Base-by-base conservation (phyloP, 2,329 filamentous ascomycete species). In the Scleromitrula shiraiana region DNA sequence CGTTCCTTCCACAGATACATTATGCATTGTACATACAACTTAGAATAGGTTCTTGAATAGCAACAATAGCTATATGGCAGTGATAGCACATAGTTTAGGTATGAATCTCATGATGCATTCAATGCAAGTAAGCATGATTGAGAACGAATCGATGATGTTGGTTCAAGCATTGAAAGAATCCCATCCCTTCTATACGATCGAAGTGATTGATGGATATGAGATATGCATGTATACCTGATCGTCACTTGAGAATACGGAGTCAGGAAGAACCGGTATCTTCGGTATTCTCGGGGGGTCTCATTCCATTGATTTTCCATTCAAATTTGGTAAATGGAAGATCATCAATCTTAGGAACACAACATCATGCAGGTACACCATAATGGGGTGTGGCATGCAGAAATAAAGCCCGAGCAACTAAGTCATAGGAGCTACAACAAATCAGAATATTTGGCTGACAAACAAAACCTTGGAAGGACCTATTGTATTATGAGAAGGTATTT, bases 301-400 rank as follows among this genome's bases (percentile, higher is more conserved):
- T 41, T 47, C 37, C 44, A 33, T 35, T 24, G 19, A 17, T 41
- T 41, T 22, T 20, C 6, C 30, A 24, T 35, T 45, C 30, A 35
- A 33, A 45, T 20, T 23, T 37, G 33, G 33, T 17, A 7, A 15
- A 29, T 37, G 42, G 42, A n/a, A 45, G 37, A 46, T 46, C 35
- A 46, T 32, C 8, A 30, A 27, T 41, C 19, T 39, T 39, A 24
- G 35, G 24, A 30, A 41, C 37, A 47, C 44, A 41, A 41, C 44
- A 47, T 47, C 3, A 47, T 47, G 37, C 44, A 47, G 37, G 44
- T 47, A 47, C 44, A 29, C 14, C 24, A 38, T 14, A 45, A 26
- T 22, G 24, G 22, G 12, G 12, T 27, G 42, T 33, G 42, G 29
- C 42, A 10, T 23, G 42, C 42, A 45, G 17, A 45, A 14, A 26